These are phyloP conservation scores for Escallonia rubra DNA, from an alignment of 129 eudicot species.

Conservation along the genomic window DNA sequence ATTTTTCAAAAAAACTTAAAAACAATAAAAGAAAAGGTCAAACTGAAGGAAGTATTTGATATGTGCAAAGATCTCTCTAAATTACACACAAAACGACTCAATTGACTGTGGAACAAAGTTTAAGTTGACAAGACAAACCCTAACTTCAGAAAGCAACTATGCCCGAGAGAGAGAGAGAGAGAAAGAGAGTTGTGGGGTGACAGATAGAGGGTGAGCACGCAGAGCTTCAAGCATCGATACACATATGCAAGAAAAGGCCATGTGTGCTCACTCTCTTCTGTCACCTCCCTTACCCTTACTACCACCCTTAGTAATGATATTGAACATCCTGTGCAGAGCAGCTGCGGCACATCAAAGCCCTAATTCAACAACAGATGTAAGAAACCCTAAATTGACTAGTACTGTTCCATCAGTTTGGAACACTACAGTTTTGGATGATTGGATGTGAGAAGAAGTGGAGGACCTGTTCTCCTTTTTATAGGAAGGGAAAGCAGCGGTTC, in stretches of 20 bases:
- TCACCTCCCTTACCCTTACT: constrained; percentile 62
- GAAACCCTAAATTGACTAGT: background rate
- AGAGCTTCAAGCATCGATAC: constrained; percentile 53
- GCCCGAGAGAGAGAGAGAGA: constrained; percentile 6
- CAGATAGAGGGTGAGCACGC: constrained; percentile 89
- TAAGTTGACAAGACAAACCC: constrained; percentile 9
- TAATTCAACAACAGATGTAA: constrained; percentile 1
- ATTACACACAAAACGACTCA: too few species aligned
- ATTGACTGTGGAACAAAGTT: too few species aligned
- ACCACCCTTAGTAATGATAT: too few species aligned
- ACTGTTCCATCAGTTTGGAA: constrained; percentile 37
- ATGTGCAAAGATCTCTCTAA: too few species aligned
- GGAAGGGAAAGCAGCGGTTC: constrained; percentile 29
- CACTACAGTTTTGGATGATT: constrained; percentile 13
- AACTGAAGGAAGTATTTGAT: too few species aligned
- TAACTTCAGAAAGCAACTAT: constrained; percentile 11
- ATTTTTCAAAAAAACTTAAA: too few species aligned
- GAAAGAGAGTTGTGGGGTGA: constrained; percentile 44
- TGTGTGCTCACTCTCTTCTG: constrained; percentile 99
- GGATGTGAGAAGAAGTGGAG: constrained; percentile 26
- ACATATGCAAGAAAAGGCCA: constrained; percentile 63
- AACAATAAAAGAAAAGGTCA: too few species aligned
- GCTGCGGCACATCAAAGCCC: constrained; percentile 6
- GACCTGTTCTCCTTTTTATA: constrained; percentile 39
- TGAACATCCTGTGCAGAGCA: background rate